These are phyloP conservation scores for Protomyces inouyei DNA, from an alignment of 1,139 yeast species.

Conservation along the genomic window DNA sequence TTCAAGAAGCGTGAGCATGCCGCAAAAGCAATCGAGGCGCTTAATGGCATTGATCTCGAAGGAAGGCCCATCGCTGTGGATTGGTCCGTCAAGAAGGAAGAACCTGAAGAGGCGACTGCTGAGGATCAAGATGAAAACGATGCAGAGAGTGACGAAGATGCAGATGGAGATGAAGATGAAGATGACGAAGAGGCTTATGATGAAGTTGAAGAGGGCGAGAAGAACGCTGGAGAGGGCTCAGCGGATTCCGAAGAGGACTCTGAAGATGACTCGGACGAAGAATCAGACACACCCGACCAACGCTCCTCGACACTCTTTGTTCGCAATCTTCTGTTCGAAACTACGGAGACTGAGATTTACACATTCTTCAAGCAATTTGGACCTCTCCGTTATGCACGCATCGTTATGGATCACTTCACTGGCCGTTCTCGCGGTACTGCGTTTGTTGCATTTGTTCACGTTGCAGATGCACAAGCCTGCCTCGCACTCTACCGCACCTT, in stretches of 20 bases:
- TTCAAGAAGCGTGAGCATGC: slow-evolving; percentile 81
- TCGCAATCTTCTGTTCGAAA: slow-evolving; percentile 91
- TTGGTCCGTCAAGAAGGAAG: slow-evolving; percentile 78
- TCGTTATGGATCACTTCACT: slow-evolving; percentile 79
- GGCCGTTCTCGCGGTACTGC: slow-evolving; percentile 93
- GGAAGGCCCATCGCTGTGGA: slow-evolving; percentile 94
- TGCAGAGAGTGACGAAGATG: slow-evolving; percentile 36
- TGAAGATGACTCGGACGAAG: slow-evolving; percentile 38
- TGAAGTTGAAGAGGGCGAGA: slow-evolving; percentile 26
- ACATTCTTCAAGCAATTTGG: slow-evolving; percentile 84
- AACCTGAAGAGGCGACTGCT: slow-evolving; percentile 51
- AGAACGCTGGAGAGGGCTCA: slow-evolving; percentile 33
- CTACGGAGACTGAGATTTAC: slow-evolving; percentile 68
- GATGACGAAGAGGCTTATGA: slow-evolving; percentile 34
- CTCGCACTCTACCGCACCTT: slow-evolving; percentile 65
- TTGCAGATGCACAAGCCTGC: slow-evolving; percentile 63
- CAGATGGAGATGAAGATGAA: slow-evolving; percentile 37
- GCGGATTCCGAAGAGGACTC: slow-evolving; percentile 36
- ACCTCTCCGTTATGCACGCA: slow-evolving; percentile 82
- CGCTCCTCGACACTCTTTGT: slow-evolving; percentile 58
- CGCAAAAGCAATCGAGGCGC: slow-evolving; percentile 69
- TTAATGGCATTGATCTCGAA: slow-evolving; percentile 68
- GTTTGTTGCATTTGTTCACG: slow-evolving; percentile 73
- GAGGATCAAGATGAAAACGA: slow-evolving; percentile 38
- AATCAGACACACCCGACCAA: slow-evolving; percentile 39